Base-by-base conservation (phyloP, 2,329 filamentous ascomycete genomes). In the Hymenoscyphus albidus region DNA sequence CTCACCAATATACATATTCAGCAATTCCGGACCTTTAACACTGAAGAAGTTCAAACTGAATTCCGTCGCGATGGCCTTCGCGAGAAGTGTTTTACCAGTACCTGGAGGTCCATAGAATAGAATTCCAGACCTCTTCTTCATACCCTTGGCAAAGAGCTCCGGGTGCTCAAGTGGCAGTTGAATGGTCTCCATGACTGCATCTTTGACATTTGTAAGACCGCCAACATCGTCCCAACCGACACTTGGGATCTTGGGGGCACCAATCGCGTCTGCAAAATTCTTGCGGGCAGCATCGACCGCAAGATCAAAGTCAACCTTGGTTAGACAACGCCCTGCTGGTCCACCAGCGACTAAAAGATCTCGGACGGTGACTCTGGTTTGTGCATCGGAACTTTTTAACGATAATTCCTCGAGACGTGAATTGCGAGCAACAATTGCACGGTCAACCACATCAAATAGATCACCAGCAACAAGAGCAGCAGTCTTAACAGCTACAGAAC, bases 241-340 rank as follows among this genome's bases (percentile, higher is more conserved):
- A 68, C 97, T 97, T 6, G 94, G 95, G 67, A 98, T 98, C 83
- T 98, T 98, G 2, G 95, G 95, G 5, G 95, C 95, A 31, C 95
- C 95, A 69, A 99, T 99, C 0, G 94, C 90, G 76, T 98, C 95
- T 5, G 95, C 94, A 76, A 99, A 99, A 78, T 97, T 98, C 83
- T 97, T 97, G 62, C 95, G 88, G 0, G 95, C 95, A 5, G 93
- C 92, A 65, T 98, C 94, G 3, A 99, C 94, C 0, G 95, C 95
- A n/a, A 88, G 80, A 62, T 97, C 93, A 69, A 98, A 94, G 76
- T 99, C 95, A 1, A 84, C 81, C 70, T 91, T 91, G 0, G 88
- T 93, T 12, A 99, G 82, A 61, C 90, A 91, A 35, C 88, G 88
- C 5, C 91, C 90, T 10, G 88, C 84, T 51, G 91, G 84, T 0